Percentiles rank a stretch among this genome's conserved stretches.
Evolutionary conservation across 768 basidiomycete genomes (phyloP).

Genomic region (Russula dissimulans): DNA sequence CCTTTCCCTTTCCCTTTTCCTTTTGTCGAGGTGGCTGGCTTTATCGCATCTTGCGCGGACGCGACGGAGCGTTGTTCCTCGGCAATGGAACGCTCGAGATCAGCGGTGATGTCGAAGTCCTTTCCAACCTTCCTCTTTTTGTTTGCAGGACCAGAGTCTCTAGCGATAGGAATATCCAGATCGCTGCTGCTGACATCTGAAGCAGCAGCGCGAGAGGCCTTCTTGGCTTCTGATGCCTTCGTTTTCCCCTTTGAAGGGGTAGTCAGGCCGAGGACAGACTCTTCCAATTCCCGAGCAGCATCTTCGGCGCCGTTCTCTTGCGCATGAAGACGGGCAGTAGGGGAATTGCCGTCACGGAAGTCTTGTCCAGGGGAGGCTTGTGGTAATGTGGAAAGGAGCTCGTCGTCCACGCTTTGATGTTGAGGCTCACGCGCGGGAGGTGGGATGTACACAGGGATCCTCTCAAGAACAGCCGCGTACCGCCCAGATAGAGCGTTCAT

Average conservation of each 20-base stretch:
- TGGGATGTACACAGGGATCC: slow-evolving; percentile 36
- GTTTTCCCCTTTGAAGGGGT: slow-evolving; percentile 31
- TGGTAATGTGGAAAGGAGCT: slow-evolving; percentile 29
- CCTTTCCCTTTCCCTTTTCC: slow-evolving; percentile 46
- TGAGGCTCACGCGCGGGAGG: slow-evolving; percentile 24
- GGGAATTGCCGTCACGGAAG: slow-evolving; percentile 18
- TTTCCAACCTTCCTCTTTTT: slow-evolving; percentile 60
- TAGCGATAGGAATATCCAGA: slow-evolving; percentile 35
- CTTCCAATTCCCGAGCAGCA: slow-evolving; percentile 48
- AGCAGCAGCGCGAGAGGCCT: slow-evolving; percentile 31
- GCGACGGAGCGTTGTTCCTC: slow-evolving; percentile 39
- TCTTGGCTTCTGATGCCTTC: slow-evolving; percentile 42
- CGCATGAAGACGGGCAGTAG: slow-evolving; percentile 15
- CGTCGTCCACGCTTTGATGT: slow-evolving; percentile 27
- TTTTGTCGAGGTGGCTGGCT: slow-evolving; percentile 26
- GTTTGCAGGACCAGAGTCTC: slow-evolving; percentile 35
- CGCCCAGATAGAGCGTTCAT: slow-evolving; percentile 51
- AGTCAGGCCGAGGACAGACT: slow-evolving; percentile 37
- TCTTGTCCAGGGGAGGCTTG: slow-evolving; percentile 28
- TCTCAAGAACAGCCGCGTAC: slow-evolving; percentile 42
- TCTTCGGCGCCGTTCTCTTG: slow-evolving; percentile 38
- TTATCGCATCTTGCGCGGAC: slow-evolving; percentile 25
- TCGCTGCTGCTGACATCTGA: slow-evolving; percentile 53
- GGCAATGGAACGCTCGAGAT: slow-evolving; percentile 30
- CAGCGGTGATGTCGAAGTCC: slow-evolving; percentile 24